These are phyloP conservation scores for Wallacemonas rigidus DNA, from an alignment of 208 protist species.

Conservation along the genomic window DNA sequence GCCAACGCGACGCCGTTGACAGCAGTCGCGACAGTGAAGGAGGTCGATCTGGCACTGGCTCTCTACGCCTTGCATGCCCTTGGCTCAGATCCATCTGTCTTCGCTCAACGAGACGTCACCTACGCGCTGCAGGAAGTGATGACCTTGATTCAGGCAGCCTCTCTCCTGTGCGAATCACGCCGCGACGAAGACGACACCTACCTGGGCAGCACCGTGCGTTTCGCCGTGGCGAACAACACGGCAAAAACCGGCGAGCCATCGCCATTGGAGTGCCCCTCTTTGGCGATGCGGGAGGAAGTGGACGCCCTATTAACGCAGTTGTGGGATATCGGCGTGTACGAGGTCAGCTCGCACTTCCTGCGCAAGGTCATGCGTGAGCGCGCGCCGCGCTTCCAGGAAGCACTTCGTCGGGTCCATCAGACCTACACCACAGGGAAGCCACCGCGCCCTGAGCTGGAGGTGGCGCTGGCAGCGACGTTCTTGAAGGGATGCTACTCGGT, in stretches of 20 bases:
- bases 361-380: slow-evolving; percentile 23
- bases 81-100: slow-evolving; percentile 19
- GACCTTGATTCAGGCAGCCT: slow-evolving; percentile 20
- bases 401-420: slow-evolving; percentile 21
- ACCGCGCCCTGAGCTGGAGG: slow-evolving; percentile 14
- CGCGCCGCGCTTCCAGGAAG: slow-evolving; percentile 21
- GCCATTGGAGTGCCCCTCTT: background rate
- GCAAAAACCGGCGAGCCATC: background rate
- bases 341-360: slow-evolving; percentile 24
- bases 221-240: background rate
- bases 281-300: slow-evolving; percentile 11
- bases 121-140: slow-evolving; percentile 28
- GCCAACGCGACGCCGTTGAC: background rate
- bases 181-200: slow-evolving; percentile 23
- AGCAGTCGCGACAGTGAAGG: background rate
- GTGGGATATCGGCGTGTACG: slow-evolving; percentile 15
- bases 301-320: slow-evolving; percentile 20
- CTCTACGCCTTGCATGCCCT: slow-evolving; percentile 29
- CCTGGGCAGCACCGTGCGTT: slow-evolving; percentile 15
- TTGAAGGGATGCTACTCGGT: slow-evolving; percentile 17
- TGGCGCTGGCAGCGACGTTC: slow-evolving; percentile 9
- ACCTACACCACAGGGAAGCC: slow-evolving; percentile 25
- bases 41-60: slow-evolving; percentile 17
- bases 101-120: slow-evolving; percentile 27
- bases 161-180: slow-evolving; percentile 14